phyloP scores from a whole-genome alignment of 192 early-diverging fungal genomes.

The Linnemannia schmuckeri region DNA sequence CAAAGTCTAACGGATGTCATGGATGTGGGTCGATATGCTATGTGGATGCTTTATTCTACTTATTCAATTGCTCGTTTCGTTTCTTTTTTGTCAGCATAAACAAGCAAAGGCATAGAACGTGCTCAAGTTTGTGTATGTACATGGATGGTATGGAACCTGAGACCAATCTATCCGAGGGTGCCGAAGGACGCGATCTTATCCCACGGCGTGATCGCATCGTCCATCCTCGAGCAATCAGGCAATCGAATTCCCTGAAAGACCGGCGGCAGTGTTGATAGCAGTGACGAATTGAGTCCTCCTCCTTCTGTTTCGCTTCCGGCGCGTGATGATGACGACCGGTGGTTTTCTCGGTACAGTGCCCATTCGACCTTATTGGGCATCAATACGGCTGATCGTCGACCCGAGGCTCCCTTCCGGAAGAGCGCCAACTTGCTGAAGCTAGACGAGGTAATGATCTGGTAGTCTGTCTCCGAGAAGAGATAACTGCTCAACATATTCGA shows the following conservation, averaged over 20 bases:
- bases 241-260: not conserved
- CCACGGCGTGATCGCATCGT: conserved; percentile 13
- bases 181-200: conserved; percentile 15
- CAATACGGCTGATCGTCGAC: conserved; percentile 7
- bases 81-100: conserved; percentile 1
- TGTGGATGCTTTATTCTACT: too few species aligned
- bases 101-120: not conserved
- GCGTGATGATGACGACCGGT: not conserved
- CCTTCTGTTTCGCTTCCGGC: not conserved
- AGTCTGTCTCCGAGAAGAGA: conserved; percentile 20
- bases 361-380: conserved; percentile 11
- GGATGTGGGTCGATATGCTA: not conserved
- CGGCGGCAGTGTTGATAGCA: not conserved
- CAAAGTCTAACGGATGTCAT: not conserved
- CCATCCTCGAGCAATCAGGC: conserved; percentile 12
- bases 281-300: not conserved
- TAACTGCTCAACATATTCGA: not conserved
- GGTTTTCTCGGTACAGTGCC: not conserved
- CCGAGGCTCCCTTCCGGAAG: conserved; percentile 4
- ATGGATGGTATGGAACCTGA: not conserved
- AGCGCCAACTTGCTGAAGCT: conserved; percentile 17
- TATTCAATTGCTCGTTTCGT: not conserved
- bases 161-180: conserved; percentile 8
- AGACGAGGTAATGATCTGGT: conserved; percentile 9
- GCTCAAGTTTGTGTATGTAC: not conserved